These are phyloP conservation scores for Lolium rigidum DNA, from an alignment of 176 grass and related monocot species.

Conservation along the genomic window DNA sequence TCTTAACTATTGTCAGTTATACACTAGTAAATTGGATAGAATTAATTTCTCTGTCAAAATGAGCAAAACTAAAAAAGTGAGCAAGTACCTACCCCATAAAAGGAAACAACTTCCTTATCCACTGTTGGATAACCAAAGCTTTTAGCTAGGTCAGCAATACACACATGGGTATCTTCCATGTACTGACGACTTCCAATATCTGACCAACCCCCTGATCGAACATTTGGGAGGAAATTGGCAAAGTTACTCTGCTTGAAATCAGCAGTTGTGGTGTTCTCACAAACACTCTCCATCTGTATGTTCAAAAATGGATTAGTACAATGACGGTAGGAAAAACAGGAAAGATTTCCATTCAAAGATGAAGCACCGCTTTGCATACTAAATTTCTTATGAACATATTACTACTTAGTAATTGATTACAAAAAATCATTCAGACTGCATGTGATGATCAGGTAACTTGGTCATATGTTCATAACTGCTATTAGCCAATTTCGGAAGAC, in stretches of 20 bases:
- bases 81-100: slow-evolving; percentile 75
- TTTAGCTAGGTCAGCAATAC: slow-evolving; percentile 83
- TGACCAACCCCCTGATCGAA: slow-evolving; percentile 83
- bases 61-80: neutral
- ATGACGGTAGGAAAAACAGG: neutral
- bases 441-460: slow-evolving; percentile 17
- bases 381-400: neutral
- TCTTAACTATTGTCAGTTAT: slow-evolving; percentile 1
- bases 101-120: slow-evolving; percentile 69
- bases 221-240: slow-evolving; percentile 57
- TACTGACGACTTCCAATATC: slow-evolving; percentile 75
- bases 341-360: neutral
- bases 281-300: slow-evolving; percentile 80
- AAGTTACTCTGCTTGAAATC: slow-evolving; percentile 62
- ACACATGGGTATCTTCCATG: slow-evolving; percentile 96
- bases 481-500: slow-evolving; percentile 23
- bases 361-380: neutral
- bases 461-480: neutral
- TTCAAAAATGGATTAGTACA: slow-evolving; percentile 24
- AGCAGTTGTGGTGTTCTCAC: slow-evolving; percentile 62
- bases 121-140: slow-evolving; percentile 55
- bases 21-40: neutral
- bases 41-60: neutral
- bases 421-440: neutral
- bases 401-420: too few relatives aligned